Percentiles rank a stretch among this genome's conserved stretches.
phyloP scores from a whole-genome alignment of 1,284 basidiomycete genomes.

The Gymnopus androsaceus region DNA sequence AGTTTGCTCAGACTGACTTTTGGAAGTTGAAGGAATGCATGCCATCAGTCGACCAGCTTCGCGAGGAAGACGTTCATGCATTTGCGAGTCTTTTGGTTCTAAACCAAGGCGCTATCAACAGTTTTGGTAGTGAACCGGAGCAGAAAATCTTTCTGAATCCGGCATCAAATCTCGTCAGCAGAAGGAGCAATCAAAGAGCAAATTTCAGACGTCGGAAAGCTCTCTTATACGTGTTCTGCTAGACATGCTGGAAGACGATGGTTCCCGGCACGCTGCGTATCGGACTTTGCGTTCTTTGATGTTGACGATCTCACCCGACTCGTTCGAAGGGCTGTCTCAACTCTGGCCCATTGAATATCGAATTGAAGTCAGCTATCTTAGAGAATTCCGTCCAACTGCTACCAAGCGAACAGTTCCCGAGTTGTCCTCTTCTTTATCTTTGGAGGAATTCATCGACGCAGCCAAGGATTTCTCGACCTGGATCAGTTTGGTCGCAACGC shows the following conservation, averaged over 20 bases:
- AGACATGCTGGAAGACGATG: conserved; percentile 53
- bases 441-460: conserved; percentile 39
- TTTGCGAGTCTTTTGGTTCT: conserved; percentile 74
- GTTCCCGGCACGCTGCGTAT: conserved; percentile 61
- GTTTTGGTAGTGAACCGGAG: conserved; percentile 50
- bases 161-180: conserved; percentile 43
- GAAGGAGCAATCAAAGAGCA: conserved; percentile 17
- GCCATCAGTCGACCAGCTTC: conserved; percentile 50
- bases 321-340: conserved; percentile 33
- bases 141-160: conserved; percentile 34
- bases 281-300: conserved; percentile 60
- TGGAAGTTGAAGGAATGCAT: conserved; percentile 83
- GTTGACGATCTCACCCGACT: conserved; percentile 36
- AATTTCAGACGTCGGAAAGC: conserved; percentile 30
- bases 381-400: conserved; percentile 41
- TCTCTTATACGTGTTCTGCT: conserved; percentile 58
- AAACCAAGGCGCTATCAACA: conserved; percentile 58
- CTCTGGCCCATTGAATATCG: conserved; percentile 46
- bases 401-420: conserved; percentile 30
- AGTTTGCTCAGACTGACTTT: conserved; percentile 66
- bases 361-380: conserved; percentile 55
- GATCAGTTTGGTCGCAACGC: conserved; percentile 62
- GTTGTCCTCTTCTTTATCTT: conserved; percentile 40
- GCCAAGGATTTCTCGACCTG: conserved; percentile 59
- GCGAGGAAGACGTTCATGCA: conserved; percentile 67